Evolutionary conservation across 768 basidiomycete genomes (phyloP).

Genomic region (Trametes punicea): DNA sequence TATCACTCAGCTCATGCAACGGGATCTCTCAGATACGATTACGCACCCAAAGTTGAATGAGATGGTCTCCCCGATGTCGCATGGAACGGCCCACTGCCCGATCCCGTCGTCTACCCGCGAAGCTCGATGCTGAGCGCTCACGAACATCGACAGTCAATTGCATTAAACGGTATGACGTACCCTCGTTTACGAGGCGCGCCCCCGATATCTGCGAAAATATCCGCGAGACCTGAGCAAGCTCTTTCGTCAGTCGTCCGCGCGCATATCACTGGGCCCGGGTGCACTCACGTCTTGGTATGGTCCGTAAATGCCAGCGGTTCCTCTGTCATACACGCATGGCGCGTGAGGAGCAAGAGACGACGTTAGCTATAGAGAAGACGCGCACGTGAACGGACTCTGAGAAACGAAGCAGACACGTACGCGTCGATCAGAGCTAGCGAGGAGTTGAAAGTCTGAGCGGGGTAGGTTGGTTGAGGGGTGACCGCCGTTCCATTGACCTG

Average conservation of each 20-base stretch:
- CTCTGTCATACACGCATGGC: conserved; percentile 39
- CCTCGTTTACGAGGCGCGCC: conserved; percentile 64
- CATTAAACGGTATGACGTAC: conserved; percentile 32
- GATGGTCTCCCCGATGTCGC: conserved; percentile 54
- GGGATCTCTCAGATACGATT: background rate
- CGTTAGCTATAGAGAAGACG: background rate
- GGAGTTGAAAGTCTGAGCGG: conserved; percentile 46
- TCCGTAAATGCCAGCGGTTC: conserved; percentile 68
- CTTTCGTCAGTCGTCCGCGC: background rate
- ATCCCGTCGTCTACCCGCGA: conserved; percentile 26
- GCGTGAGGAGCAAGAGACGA: background rate
- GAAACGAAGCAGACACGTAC: conserved; percentile 39
- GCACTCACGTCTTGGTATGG: conserved; percentile 69
- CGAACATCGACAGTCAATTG: conserved; percentile 25
- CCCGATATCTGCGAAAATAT: conserved; percentile 58
- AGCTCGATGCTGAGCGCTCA: background rate
- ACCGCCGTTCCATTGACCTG: conserved; percentile 57
- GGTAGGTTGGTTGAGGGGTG: conserved; percentile 61
- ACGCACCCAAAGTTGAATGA: conserved; percentile 69
- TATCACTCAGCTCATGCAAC: background rate
- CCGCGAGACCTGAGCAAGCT: conserved; percentile 53
- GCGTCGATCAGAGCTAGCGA: conserved; percentile 73
- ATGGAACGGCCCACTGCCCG: conserved; percentile 74
- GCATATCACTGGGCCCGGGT: background rate
- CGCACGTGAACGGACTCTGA: background rate